Base-by-base conservation (phyloP, 2,329 filamentous ascomycete genomes). In the Cercospora nicotianae region DNA sequence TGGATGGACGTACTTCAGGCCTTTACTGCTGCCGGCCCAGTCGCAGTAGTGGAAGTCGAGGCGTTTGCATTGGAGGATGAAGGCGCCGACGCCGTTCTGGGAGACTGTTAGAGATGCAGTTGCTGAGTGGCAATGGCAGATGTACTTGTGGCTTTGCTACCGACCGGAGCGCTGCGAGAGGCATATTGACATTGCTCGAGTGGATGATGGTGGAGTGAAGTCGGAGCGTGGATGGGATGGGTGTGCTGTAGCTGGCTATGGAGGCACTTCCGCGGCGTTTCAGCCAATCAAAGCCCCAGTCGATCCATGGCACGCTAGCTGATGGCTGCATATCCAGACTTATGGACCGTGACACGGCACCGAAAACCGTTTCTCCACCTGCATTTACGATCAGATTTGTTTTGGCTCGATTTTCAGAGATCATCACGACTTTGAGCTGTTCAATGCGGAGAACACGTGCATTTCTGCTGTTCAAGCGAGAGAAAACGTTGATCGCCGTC, bases 41-140 rank as follows among this genome's bases (percentile, higher is more conserved):
- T 98, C 93, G 85, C 95, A 98, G 84, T 97, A 99, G 83, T 96
- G 92, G 78, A 99, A 92, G 80, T 97, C 92, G 80, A 99, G 85
- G 78, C 90, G 91, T 85, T 93, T 96, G 89, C 95, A 99, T 84
- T 97, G 94, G 67, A 97, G 88, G 81, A 99, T 92, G 85, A 98
- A 98, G 79, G 94, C 92, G 77, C 94, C 94, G 74, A 98, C 86
- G 86, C 95, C 95, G 84, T 99, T 98, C 94, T 98, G 76, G 20
- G 31, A 59, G 55, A 13, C 39, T 30, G 9, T 55, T 33, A 53
- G n/a, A 39, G 26, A 36, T 23, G 12, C 1, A 6, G 28, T 36
- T 6, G n/a, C n/a, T 23, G 64, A 36, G 8, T 39, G 9, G 3
- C 8, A 20, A 39, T 28, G 23, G 3, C 13, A 13, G 33, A 76